phyloP scores from a whole-genome alignment of 2,329 filamentous ascomycete genomes.

The Pestalotiopsis sp. region DNA sequence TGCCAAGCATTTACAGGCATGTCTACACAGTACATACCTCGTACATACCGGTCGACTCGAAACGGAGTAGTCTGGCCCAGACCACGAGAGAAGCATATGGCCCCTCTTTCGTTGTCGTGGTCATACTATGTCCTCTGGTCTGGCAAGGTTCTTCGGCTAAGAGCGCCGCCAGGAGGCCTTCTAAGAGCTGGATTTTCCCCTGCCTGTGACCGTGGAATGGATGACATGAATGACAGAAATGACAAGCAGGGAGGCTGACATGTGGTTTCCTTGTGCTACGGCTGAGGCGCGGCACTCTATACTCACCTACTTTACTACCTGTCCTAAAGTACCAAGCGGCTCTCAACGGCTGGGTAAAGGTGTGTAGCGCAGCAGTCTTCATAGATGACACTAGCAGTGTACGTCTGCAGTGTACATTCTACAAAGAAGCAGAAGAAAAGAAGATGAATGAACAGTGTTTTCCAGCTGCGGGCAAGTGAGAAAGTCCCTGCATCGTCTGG shows the following conservation, averaged over 20 bases:
- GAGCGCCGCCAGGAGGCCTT: background rate
- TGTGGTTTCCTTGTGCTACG: background rate
- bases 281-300: background rate
- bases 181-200: background rate
- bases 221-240: background rate
- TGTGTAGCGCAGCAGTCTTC: background rate
- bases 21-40: background rate
- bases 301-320: background rate
- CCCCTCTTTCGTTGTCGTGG: background rate
- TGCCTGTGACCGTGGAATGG: background rate
- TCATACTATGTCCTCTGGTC: background rate
- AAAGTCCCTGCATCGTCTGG: background rate
- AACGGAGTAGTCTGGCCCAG: background rate
- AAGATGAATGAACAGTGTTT: background rate
- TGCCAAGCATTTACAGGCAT: background rate
- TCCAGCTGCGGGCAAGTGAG: background rate
- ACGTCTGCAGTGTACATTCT: background rate
- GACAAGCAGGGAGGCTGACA: background rate
- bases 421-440: background rate
- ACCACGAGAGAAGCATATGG: background rate
- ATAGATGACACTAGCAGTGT: background rate
- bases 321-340: background rate
- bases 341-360: background rate
- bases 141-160: background rate
- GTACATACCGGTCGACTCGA: background rate